Evolutionary conservation across 1,284 basidiomycete species (phyloP), one percentile per base, ranked within the genome.

Genomic region (Cryptococcus sp.): DNA sequence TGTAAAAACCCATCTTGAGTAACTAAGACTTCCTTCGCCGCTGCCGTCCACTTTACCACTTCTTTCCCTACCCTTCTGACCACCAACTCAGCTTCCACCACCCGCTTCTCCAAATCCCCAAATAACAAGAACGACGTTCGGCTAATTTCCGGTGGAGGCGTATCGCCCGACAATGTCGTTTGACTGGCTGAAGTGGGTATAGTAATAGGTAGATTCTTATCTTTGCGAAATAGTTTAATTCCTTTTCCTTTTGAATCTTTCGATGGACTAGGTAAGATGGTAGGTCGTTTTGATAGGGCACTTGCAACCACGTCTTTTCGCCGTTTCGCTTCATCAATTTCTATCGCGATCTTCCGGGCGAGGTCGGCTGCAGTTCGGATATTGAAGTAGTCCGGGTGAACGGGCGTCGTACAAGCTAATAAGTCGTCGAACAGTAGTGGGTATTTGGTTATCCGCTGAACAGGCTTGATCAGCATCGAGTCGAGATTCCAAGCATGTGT

Each of bases 401-500:
- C 76, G 32, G 86, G 83, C 1, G 86, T 84, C 0, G 93, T 96
- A 66, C 86, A 85, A 41, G 86, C 83, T 49, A 89, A 81, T 56
- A 97, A 86, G 50, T 90, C 85, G 15, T 79, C 78, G 41, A 97
- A 84, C 15, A 97, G 83, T 10, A 96, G 81, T 0, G 93, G 87
- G 71, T 97, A 97, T 73, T 95, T 96, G 63, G 92, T 83, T 48
- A 94, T 81, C n/a, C 90, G 84, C 68, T 94, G 91, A 5, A 95
- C 88, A 35, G 91, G 91, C 74, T 93, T 79, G 72, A 79, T 96
- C 58, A 96, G 84, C 58, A 96, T 83, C 1, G 91, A 95, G 5
- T 88, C 83, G 46, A 97, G 83, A 73, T 97, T 93, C 94, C 93
- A 97, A 1, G 92, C 90, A 66, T 92, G 88, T 0, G 91, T 89